phyloP scores from a whole-genome alignment of 257 asterid species.

The Lithospermum erythrorhizon region DNA sequence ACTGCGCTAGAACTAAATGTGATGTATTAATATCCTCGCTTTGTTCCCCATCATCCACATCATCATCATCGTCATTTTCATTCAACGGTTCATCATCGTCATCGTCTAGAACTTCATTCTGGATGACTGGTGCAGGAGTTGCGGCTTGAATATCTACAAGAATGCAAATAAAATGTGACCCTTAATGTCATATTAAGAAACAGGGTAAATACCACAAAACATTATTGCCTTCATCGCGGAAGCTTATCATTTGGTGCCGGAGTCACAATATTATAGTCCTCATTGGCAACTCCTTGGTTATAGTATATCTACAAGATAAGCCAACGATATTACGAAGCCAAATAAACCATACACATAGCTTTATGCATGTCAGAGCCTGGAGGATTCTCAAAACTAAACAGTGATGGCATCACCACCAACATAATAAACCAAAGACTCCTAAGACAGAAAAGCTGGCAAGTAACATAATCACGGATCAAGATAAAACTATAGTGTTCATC shows the following conservation, averaged over 20 bases:
- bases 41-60: conserved; percentile 77
- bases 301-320: conserved; percentile 52
- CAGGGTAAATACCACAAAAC: background rate
- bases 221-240: background rate
- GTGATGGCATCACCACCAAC: background rate
- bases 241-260: conserved; percentile 71
- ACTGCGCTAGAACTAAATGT: conserved; percentile 91
- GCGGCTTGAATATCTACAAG: conserved; percentile 66
- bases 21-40: conserved; percentile 76
- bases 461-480: background rate
- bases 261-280: conserved; percentile 83
- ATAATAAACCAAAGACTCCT: background rate
- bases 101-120: conserved; percentile 56
- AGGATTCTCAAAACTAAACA: background rate
- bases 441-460: background rate
- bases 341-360: background rate
- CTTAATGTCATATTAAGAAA: conserved; percentile 11
- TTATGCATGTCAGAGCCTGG: background rate
- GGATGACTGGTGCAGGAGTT: conserved; percentile 73
- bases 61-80: conserved; percentile 92
- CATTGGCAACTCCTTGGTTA: conserved; percentile 85
- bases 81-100: conserved; percentile 92
- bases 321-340: conserved; percentile 10
- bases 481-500: too few species aligned
- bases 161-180: conserved; percentile 11